Evolutionary conservation across 2,329 filamentous ascomycete species (phyloP).

Genomic region (Lachnellula arida): DNA sequence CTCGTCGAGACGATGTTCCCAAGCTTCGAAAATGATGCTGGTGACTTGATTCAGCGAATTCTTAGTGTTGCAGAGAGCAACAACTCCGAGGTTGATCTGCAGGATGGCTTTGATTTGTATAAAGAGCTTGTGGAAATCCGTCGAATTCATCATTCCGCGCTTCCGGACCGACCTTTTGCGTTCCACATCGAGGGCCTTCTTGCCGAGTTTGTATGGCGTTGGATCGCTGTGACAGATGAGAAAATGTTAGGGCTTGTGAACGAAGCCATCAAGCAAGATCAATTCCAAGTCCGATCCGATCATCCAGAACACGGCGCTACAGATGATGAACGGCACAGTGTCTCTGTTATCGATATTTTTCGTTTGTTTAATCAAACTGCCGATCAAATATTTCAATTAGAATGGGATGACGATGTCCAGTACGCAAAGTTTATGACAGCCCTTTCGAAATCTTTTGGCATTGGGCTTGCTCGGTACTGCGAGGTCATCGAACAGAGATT

Average conservation of each 20-base stretch:
- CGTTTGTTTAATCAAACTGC: conserved; percentile 88
- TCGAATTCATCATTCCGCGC: conserved; percentile 68
- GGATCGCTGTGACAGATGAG: conserved; percentile 76
- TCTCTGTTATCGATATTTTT: conserved; percentile 91
- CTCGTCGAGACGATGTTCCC: conserved; percentile 82
- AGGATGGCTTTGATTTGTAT: conserved; percentile 94
- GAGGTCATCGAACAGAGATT: conserved; percentile 86
- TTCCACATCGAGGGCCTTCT: conserved; percentile 85
- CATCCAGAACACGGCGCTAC: conserved; percentile 57
- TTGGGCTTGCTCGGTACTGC: conserved; percentile 82
- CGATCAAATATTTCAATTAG: conserved; percentile 77
- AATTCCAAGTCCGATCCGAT: conserved; percentile 70
- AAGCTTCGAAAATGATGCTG: conserved; percentile 82
- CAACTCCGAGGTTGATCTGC: conserved; percentile 72
- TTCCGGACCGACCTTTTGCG: conserved; percentile 71
- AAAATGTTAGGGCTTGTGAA: conserved; percentile 83
- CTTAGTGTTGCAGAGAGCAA: conserved; percentile 66
- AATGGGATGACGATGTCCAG: conserved; percentile 91
- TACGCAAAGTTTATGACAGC: conserved; percentile 97
- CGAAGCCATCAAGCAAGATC: conserved; percentile 83
- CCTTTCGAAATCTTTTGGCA: conserved; percentile 76
- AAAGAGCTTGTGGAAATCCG: conserved; percentile 82
- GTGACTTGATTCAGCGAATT: conserved; percentile 78
- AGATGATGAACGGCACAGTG: conserved; percentile 84
- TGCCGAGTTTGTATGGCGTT: conserved; percentile 92